phyloP scores from a whole-genome alignment of 2,329 filamentous ascomycete genomes.

The Geosmithia morbida region DNA sequence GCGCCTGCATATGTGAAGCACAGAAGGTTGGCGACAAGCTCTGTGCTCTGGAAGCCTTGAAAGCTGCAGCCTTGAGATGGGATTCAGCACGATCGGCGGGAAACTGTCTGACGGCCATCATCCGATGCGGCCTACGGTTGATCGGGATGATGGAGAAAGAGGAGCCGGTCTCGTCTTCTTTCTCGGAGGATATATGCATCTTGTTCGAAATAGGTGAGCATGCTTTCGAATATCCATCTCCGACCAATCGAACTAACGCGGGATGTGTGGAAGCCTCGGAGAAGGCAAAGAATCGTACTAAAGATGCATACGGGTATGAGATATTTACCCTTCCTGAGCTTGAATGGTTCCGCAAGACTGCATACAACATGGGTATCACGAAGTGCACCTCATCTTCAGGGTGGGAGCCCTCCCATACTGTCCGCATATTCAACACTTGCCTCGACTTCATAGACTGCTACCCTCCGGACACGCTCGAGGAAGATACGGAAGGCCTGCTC shows the following conservation, averaged over 20 bases:
- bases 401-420: slow-evolving; percentile 29
- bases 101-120: slow-evolving; percentile 18
- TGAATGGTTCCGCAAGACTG: slow-evolving; percentile 72
- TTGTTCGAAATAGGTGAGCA: slow-evolving; percentile 28
- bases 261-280: slow-evolving; percentile 9
- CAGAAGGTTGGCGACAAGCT: slow-evolving; percentile 47
- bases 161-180: slow-evolving; percentile 1
- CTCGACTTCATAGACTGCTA: slow-evolving; percentile 36
- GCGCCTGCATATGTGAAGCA: slow-evolving; percentile 69
- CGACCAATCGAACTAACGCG: background rate
- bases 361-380: slow-evolving; percentile 63
- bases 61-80: slow-evolving; percentile 15
- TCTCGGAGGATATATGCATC: slow-evolving; percentile 36
- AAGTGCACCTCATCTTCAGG: slow-evolving; percentile 33
- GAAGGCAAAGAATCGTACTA: slow-evolving; percentile 16
- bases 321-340: slow-evolving; percentile 52
- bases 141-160: slow-evolving; percentile 24
- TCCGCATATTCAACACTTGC: slow-evolving; percentile 41
- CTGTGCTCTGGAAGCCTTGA: slow-evolving; percentile 31
- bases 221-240: background rate
- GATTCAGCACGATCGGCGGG: slow-evolving; percentile 6
- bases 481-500: slow-evolving; percentile 30
- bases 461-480: slow-evolving; percentile 26
- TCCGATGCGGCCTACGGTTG: slow-evolving; percentile 38
- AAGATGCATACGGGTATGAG: slow-evolving; percentile 23